Evolutionary conservation across 1,284 basidiomycete genomes (phyloP).

Genomic region (Leucoagaricus sp.): DNA sequence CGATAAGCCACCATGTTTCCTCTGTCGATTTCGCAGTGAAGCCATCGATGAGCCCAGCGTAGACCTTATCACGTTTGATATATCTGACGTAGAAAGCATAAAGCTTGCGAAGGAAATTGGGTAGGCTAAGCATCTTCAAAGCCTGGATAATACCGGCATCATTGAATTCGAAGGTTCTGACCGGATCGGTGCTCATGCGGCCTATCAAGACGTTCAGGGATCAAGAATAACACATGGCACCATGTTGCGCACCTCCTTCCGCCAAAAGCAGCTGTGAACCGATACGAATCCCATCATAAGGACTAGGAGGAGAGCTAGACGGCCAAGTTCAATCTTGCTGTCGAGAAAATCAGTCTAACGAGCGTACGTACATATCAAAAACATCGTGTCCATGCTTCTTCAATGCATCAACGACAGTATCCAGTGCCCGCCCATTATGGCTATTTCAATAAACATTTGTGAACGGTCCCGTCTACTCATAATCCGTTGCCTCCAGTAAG

Average conservation of each 20-base stretch:
- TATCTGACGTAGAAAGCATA: slow-evolving; percentile 45
- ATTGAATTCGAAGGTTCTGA: slow-evolving; percentile 42
- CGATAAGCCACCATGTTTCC: slow-evolving; percentile 58
- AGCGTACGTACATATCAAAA: slow-evolving; percentile 49
- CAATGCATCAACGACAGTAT: slow-evolving; percentile 57
- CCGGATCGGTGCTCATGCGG: slow-evolving; percentile 34
- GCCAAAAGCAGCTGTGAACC: slow-evolving; percentile 49
- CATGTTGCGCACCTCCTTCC: slow-evolving; percentile 40
- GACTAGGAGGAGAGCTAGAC: slow-evolving; percentile 45
- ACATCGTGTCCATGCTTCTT: slow-evolving; percentile 62
- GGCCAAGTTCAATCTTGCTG: too few relatives aligned
- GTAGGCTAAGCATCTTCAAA: slow-evolving; percentile 39
- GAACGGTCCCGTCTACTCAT: too few relatives aligned
- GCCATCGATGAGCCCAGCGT: slow-evolving; percentile 52
- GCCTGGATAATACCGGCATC: slow-evolving; percentile 42
- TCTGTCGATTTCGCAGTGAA: slow-evolving; percentile 51
- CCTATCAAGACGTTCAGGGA: background rate
- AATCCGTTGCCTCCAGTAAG: too few relatives aligned
- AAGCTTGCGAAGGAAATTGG: slow-evolving; percentile 44
- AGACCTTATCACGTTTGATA: slow-evolving; percentile 47
- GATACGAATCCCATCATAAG: slow-evolving; percentile 43
- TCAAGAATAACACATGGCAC: background rate
- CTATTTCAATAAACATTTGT: too few relatives aligned
- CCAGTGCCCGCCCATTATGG: slow-evolving; percentile 68
- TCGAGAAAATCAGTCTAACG: background rate